These are phyloP conservation scores for Akanthomyces muscarius DNA, from an alignment of 2,329 filamentous ascomycete species.

Conservation along the genomic window DNA sequence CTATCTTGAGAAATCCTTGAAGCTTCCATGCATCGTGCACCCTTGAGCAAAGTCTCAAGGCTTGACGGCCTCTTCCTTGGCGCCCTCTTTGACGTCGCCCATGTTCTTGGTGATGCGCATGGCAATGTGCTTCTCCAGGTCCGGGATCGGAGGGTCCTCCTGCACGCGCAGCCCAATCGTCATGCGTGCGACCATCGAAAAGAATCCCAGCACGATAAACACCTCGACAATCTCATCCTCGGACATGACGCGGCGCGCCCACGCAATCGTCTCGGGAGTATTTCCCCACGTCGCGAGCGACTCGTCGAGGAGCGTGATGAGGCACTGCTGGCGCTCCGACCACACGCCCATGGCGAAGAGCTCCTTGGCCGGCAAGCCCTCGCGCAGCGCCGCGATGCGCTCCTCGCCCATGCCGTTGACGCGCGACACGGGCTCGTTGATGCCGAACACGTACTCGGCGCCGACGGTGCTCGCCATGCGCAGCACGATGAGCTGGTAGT, in stretches of 20 bases:
- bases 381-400: not conserved
- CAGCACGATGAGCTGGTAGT: constrained; percentile 3
- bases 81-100: no score
- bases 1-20: no score
- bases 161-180: not conserved
- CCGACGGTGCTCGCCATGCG: constrained; percentile 6
- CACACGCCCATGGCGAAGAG: not conserved
- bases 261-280: not conserved
- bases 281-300: not conserved
- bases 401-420: constrained; percentile 1
- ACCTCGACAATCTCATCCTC: not conserved
- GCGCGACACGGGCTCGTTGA: constrained; percentile 2
- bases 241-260: not conserved
- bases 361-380: not conserved
- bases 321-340: constrained; percentile 1
- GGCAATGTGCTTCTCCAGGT: constrained; percentile 1
- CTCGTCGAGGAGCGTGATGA: not conserved
- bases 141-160: not conserved
- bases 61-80: no score
- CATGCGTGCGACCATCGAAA: not conserved
- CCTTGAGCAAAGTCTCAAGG: no score
- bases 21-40: no score
- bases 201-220: not conserved
- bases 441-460: constrained; percentile 4
- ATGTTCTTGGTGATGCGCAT: constrained; percentile 4